Conservation (phyloP, 306 rosid species). For the Trichosanthes truncata region DNA sequence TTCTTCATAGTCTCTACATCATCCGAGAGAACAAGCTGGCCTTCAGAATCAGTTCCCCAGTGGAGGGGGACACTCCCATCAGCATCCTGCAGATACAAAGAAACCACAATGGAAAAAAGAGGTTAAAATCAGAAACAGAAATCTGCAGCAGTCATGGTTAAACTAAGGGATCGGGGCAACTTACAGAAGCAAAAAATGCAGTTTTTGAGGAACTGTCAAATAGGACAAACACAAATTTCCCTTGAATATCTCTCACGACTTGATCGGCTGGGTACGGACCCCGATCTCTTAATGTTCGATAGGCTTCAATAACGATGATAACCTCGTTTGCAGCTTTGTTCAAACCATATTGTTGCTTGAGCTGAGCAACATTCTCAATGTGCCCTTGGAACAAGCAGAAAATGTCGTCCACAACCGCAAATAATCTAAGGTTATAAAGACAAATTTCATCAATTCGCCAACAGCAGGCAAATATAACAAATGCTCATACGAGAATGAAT, state of each 20-base stretch:
- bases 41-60: conserved; percentile 97
- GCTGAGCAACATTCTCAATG: conserved; percentile 67
- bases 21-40: conserved; percentile 70
- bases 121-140: not conserved
- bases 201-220: conserved; percentile 59
- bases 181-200: conserved; percentile 60
- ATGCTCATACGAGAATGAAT: not conserved
- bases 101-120: not conserved
- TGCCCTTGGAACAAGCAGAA: conserved; percentile 98
- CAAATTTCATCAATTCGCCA: not conserved
- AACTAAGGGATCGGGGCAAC: conserved; percentile 19
- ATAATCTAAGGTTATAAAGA: conserved; percentile 40
- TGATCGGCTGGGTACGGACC: conserved; percentile 95
- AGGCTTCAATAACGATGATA: conserved; percentile 80
- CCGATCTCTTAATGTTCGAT: conserved; percentile 85
- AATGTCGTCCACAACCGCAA: conserved; percentile 94
- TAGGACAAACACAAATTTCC: conserved; percentile 76
- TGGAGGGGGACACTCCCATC: conserved; percentile 82
- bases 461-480: not conserved
- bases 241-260: conserved; percentile 92
- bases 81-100: conserved; percentile 39
- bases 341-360: conserved; percentile 96
- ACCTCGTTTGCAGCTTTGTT: conserved; percentile 79
- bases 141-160: not conserved
- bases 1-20: conserved; percentile 46